These are phyloP conservation scores for Ceratonia siliqua DNA, from an alignment of 306 rosid species.

Conservation along the genomic window DNA sequence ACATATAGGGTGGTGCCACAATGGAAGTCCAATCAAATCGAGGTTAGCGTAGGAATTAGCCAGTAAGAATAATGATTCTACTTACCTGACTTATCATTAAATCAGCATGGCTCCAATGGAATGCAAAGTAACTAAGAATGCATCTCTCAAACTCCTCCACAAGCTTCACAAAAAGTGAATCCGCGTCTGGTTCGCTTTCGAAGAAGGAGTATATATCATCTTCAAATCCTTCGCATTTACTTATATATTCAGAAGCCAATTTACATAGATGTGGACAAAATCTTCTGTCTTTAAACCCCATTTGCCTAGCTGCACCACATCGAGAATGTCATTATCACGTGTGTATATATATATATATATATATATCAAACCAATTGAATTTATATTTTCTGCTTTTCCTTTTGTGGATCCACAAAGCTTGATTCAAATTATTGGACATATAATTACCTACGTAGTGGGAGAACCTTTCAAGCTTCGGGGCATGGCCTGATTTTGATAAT, in stretches of 20 bases:
- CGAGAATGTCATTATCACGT: no score
- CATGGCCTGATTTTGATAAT: conserved; percentile 43
- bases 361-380: not conserved
- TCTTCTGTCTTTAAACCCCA: conserved; percentile 78
- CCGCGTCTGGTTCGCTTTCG: conserved; percentile 65
- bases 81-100: conserved; percentile 85
- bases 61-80: no score
- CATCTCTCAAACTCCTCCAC: conserved; percentile 97
- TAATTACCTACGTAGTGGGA: conserved; percentile 79
- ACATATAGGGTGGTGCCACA: no score
- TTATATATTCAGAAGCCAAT: conserved; percentile 77
- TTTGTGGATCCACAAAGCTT: not conserved
- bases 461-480: conserved; percentile 76
- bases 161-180: conserved; percentile 91
- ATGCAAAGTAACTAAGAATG: conserved; percentile 89
- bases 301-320: conserved; percentile 80
- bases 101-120: conserved; percentile 86
- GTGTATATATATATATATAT: no score
- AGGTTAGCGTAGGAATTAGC: no score
- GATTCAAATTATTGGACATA: no score
- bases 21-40: no score
- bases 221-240: conserved; percentile 79
- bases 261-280: conserved; percentile 81
- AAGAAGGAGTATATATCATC: conserved; percentile 75
- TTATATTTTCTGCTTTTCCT: not conserved